A percentile compares a stretch with the other conserved stretches of the same genome.
Evolutionary conservation across 768 basidiomycete species (phyloP).

Genomic region (Kwoniella bestiolae): DNA sequence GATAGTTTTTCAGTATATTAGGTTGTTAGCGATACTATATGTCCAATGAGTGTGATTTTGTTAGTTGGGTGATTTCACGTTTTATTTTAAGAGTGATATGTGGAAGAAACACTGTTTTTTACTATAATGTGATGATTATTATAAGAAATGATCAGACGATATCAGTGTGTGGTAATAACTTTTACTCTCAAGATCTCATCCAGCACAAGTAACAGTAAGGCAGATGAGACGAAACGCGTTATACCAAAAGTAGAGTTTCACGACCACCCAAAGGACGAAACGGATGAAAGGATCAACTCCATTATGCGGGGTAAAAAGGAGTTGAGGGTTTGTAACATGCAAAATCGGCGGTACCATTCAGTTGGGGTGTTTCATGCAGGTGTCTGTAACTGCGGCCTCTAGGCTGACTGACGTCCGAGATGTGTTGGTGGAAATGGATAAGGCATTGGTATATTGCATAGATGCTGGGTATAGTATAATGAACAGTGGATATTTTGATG

Average conservation of each 20-base stretch:
- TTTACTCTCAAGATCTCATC: too few relatives aligned
- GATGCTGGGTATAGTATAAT: conserved; percentile 17
- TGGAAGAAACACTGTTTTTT: background rate
- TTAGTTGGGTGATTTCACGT: background rate
- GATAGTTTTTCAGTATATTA: background rate
- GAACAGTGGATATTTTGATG: background rate
- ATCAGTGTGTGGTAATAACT: too few relatives aligned
- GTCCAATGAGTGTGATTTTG: background rate
- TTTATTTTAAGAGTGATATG: background rate
- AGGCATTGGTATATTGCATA: conserved; percentile 19
- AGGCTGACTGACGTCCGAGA: too few relatives aligned
- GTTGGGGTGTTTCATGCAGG: background rate
- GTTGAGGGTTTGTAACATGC: background rate
- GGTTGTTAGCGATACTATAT: background rate
- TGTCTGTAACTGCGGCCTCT: too few relatives aligned
- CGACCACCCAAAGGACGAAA: background rate
- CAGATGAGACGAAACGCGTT: background rate
- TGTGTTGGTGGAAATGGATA: background rate
- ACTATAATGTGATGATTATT: background rate
- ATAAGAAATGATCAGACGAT: background rate
- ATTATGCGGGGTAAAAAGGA: background rate
- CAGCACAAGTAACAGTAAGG: too few relatives aligned
- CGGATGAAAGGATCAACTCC: background rate
- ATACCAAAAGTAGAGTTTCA: background rate
- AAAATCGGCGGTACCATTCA: background rate